Conservation (phyloP, 2,329 filamentous ascomycete genomes). For the Neonectria sp. region DNA sequence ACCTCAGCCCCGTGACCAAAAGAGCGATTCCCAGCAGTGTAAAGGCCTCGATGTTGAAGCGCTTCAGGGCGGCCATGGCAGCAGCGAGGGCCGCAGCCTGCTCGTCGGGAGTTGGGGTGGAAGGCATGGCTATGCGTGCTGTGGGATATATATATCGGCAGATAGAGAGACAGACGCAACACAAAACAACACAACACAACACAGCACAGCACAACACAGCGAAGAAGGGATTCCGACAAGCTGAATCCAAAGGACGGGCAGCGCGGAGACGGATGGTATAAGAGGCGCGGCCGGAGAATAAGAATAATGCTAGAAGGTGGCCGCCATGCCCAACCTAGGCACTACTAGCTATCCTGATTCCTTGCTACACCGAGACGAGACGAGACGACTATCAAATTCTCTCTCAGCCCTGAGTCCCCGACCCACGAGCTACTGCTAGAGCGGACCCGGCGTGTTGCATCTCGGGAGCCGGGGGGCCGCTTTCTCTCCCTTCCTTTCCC, state of each 20-base stretch:
- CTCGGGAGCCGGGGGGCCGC: neutral
- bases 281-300: slow-evolving; percentile 4
- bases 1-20: slow-evolving; percentile 64
- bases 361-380: neutral
- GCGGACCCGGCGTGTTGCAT: slow-evolving; percentile 11
- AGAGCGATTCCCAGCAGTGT: slow-evolving; percentile 66
- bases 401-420: neutral
- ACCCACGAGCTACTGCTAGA: neutral
- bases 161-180: slow-evolving; percentile 3
- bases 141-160: neutral
- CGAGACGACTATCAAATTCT: slow-evolving; percentile 5
- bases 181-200: neutral
- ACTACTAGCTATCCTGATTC: neutral
- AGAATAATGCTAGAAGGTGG: neutral
- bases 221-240: slow-evolving; percentile 10
- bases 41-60: slow-evolving; percentile 52
- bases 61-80: slow-evolving; percentile 40
- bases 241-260: slow-evolving; percentile 5
- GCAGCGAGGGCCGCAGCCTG: slow-evolving; percentile 42
- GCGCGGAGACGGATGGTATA: neutral
- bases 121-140: slow-evolving; percentile 33
- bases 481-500: slow-evolving; percentile 1
- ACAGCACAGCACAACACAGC: neutral
- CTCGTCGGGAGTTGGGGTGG: slow-evolving; percentile 33
- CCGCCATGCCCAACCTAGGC: neutral